Evolutionary conservation across 2,329 filamentous ascomycete species (phyloP).

Genomic region (Macrophomina phaseolina): DNA sequence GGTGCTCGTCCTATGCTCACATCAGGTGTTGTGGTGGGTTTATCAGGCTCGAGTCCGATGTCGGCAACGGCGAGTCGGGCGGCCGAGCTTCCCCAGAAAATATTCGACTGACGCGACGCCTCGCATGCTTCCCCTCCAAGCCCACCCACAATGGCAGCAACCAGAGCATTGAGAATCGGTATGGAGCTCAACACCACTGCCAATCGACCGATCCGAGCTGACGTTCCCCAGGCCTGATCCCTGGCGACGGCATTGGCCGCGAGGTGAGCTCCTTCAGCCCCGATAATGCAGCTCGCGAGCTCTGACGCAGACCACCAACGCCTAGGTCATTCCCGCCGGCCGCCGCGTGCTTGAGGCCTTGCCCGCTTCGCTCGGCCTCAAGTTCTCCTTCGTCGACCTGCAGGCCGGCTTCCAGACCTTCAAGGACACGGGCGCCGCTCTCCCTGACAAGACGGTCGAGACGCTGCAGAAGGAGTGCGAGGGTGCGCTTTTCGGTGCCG

Average conservation of each 20-base stretch:
- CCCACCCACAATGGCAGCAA: slow-evolving; percentile 29
- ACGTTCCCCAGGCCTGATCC: slow-evolving; percentile 77
- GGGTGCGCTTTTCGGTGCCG: slow-evolving; percentile 94
- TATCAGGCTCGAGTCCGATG: slow-evolving; percentile 8
- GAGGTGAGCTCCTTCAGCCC: slow-evolving; percentile 60
- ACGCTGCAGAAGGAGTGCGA: slow-evolving; percentile 90
- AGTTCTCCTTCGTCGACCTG: slow-evolving; percentile 93
- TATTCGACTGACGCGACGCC: slow-evolving; percentile 16
- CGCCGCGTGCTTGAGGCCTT: slow-evolving; percentile 91
- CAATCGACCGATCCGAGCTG: not conserved
- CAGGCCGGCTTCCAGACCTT: slow-evolving; percentile 94
- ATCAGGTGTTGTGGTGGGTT: not conserved
- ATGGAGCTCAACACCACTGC: not conserved
- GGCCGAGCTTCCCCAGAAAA: slow-evolving; percentile 29
- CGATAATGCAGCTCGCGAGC: not conserved
- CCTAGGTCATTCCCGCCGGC: slow-evolving; percentile 79
- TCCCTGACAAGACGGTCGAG: slow-evolving; percentile 90
- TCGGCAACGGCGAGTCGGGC: slow-evolving; percentile 18
- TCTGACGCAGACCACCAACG: not conserved
- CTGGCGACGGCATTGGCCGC: slow-evolving; percentile 96
- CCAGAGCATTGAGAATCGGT: slow-evolving; percentile 30
- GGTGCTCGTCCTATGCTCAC: not conserved
- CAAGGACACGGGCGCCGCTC: slow-evolving; percentile 82
- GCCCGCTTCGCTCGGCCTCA: slow-evolving; percentile 85
- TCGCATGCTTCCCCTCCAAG: not conserved